Conservation (phyloP, 495 filamentous ascomycete genomes). For the Clohesyomyces aquaticus region DNA sequence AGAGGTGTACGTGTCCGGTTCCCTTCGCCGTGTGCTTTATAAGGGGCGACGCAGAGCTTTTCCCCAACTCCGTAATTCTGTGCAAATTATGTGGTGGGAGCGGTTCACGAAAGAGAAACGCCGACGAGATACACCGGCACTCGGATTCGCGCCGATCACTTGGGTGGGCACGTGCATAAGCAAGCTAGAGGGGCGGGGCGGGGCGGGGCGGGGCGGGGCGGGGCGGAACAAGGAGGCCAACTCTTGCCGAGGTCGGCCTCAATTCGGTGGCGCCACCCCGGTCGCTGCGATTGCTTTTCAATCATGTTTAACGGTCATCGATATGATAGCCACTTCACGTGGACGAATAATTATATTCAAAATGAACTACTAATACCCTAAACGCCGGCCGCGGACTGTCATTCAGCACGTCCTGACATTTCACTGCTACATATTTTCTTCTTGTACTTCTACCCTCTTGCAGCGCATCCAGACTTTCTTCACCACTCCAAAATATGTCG, state of each 20-base stretch:
- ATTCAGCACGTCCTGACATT: not conserved
- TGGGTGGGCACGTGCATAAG: not conserved
- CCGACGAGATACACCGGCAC: constrained; percentile 9
- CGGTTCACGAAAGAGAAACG: constrained; percentile 4
- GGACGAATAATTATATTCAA: no score
- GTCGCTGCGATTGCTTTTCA: no score
- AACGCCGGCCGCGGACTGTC: constrained; percentile 17
- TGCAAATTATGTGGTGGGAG: constrained; percentile 11
- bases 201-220: not conserved
- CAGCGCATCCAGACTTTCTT: constrained; percentile 3
- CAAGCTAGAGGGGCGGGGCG: not conserved
- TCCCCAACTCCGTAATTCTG: constrained; percentile 20
- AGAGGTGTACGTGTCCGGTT: not conserved
- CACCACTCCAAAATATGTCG: constrained; percentile 12
- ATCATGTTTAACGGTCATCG: no score
- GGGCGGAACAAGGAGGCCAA: no score
- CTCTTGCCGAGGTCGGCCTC: no score
- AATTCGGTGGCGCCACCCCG: no score
- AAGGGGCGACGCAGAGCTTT: not conserved
- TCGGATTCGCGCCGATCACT: not conserved
- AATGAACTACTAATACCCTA: no score
- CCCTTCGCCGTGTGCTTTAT: not conserved
- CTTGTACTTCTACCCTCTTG: not conserved
- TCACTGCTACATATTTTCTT: no score
- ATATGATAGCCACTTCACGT: no score